A percentile compares a stretch with the other conserved stretches of the same genome.
These are phyloP conservation scores for Gossypium gossypioides DNA, from an alignment of 441 rosid genomes.

Conservation along the genomic window DNA sequence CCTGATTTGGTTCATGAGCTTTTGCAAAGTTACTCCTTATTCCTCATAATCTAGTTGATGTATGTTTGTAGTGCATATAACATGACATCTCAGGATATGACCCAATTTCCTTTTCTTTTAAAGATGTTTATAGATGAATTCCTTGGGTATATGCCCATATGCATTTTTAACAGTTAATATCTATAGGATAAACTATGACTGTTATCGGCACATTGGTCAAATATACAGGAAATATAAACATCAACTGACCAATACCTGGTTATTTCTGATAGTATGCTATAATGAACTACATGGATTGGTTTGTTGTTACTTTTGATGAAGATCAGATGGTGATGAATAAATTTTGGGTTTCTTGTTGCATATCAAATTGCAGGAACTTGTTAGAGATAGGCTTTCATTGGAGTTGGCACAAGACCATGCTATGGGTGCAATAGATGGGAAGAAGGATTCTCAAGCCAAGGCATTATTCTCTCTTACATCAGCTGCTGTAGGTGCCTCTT, in stretches of 20 bases:
- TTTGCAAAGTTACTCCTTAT: not conserved
- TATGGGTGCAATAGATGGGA: conserved; percentile 22
- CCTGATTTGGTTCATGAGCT: not conserved
- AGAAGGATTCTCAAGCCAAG: conserved; percentile 41
- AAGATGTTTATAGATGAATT: not conserved
- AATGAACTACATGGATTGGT: not conserved
- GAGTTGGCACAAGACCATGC: conserved; percentile 54
- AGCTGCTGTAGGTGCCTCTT: conserved; percentile 84
- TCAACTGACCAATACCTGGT: not conserved
- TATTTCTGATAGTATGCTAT: not conserved
- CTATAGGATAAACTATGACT: not conserved
- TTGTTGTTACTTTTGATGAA: not conserved
- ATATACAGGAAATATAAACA: not conserved
- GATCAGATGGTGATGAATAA: not conserved
- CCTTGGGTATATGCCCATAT: not conserved
- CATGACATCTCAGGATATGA: not conserved
- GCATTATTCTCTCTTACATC: conserved; percentile 64
- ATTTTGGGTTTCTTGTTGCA: conserved; percentile 2
- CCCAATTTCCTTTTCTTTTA: not conserved
- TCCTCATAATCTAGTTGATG: not conserved
- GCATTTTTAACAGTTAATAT: not conserved
- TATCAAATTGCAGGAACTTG: conserved; percentile 53
- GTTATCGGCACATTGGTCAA: not conserved
- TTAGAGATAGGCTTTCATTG: conserved; percentile 49
- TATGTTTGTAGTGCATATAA: not conserved